These are phyloP conservation scores for Diaporthe citri DNA, from an alignment of 2,329 filamentous ascomycete species.

Conservation along the genomic window DNA sequence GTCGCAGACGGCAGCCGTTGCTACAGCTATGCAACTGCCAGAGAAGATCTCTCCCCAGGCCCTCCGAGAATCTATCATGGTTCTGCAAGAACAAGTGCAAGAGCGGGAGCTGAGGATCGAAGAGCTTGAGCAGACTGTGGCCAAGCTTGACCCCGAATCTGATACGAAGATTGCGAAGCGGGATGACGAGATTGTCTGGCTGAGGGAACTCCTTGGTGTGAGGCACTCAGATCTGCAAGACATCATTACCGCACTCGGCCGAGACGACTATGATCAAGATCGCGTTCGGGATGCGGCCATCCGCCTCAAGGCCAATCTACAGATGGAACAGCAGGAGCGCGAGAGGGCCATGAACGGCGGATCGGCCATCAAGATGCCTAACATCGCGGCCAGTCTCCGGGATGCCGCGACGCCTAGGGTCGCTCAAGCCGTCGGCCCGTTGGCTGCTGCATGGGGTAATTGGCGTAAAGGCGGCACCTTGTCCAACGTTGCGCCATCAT, in stretches of 20 bases:
- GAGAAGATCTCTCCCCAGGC: slow-evolving; percentile 96
- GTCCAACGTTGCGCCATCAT: slow-evolving; percentile 61
- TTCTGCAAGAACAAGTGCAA: slow-evolving; percentile 95
- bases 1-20: slow-evolving; percentile 52
- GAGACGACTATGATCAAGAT: slow-evolving; percentile 81
- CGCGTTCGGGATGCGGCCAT: slow-evolving; percentile 91
- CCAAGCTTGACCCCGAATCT: slow-evolving; percentile 80
- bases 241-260: slow-evolving; percentile 83
- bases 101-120: slow-evolving; percentile 93
- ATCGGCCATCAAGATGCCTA: slow-evolving; percentile 76
- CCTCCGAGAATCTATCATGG: slow-evolving; percentile 93
- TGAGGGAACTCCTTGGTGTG: slow-evolving; percentile 92
- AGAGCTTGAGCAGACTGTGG: slow-evolving; percentile 80
- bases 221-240: slow-evolving; percentile 93
- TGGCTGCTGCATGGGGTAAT: slow-evolving; percentile 94
- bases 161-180: slow-evolving; percentile 88
- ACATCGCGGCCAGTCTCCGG: slow-evolving; percentile 81
- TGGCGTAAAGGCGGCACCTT: slow-evolving; percentile 81
- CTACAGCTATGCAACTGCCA: slow-evolving; percentile 67
- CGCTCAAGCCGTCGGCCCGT: slow-evolving; percentile 81
- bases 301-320: slow-evolving; percentile 90
- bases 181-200: slow-evolving; percentile 94
- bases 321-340: slow-evolving; percentile 98
- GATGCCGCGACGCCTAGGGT: slow-evolving; percentile 86
- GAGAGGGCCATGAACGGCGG: slow-evolving; percentile 83